These are phyloP conservation scores for Suhomyces maxii DNA, from an alignment of 1,139 yeast species.

Conservation along the genomic window DNA sequence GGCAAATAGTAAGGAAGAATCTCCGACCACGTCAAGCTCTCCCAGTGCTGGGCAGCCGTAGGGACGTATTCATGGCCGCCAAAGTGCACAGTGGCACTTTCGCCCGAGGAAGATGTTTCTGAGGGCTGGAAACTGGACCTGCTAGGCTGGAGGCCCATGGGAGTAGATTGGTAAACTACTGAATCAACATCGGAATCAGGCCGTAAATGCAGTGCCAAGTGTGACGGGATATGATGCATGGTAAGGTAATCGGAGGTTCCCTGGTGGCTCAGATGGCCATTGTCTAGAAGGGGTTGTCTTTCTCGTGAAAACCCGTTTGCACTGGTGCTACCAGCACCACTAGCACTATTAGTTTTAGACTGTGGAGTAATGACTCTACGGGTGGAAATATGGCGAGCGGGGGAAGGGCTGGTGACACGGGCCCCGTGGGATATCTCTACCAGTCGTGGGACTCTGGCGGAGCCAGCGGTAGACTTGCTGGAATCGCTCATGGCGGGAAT, in stretches of 20 bases:
- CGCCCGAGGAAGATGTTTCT: not conserved
- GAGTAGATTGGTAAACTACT: conserved; percentile 13
- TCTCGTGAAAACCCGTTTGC: conserved; percentile 14
- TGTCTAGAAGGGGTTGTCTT: conserved; percentile 21
- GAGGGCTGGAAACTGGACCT: not conserved
- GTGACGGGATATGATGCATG: not conserved
- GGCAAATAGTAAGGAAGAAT: conserved; percentile 74
- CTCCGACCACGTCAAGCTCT: conserved; percentile 29
- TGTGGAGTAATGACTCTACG: conserved; percentile 27
- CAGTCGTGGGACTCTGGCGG: not conserved
- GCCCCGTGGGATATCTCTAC: conserved; percentile 1
- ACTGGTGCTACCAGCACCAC: not conserved
- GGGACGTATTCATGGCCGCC: conserved; percentile 24
- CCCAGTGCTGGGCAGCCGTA: conserved; percentile 20
- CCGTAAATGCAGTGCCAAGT: not conserved
- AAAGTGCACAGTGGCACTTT: not conserved
- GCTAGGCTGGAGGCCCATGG: not conserved
- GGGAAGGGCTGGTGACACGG: conserved; percentile 31
- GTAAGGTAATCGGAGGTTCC: not conserved
- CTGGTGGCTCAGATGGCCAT: not conserved
- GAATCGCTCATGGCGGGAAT: not conserved
- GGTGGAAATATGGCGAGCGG: conserved; percentile 33
- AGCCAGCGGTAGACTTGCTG: not conserved
- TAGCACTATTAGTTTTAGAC: not conserved
- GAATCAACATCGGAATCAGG: conserved; percentile 17